A percentile compares a stretch with the other conserved stretches of the same genome.
Conservation (phyloP, 148 eudicot genomes). For the Pouteria glomerata region DNA sequence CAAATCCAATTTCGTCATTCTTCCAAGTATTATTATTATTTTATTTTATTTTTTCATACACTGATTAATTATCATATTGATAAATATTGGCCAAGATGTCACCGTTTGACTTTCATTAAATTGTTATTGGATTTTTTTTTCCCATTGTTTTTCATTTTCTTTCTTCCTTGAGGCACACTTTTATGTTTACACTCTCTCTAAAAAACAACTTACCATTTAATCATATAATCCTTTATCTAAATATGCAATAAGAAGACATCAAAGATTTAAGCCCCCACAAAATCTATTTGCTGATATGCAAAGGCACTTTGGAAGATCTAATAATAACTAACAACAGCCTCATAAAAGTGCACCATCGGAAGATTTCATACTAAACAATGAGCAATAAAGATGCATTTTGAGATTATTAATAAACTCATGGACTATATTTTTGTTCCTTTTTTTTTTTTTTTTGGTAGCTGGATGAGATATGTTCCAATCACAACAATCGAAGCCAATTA, state of each 20-base stretch:
- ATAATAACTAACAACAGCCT: neutral
- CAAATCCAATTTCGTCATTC: no score
- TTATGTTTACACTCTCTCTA: neutral
- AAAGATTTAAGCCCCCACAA: neutral
- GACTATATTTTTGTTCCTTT: no score
- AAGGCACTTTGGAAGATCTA: neutral
- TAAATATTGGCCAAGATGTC: no score
- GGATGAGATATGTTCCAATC: neutral
- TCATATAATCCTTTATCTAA: neutral
- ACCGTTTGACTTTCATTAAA: no score
- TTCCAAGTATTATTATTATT: no score
- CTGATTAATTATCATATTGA: no score
- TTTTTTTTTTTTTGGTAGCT: neutral
- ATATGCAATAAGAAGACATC: neutral
- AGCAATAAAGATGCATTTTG: no score
- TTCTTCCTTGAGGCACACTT: neutral
- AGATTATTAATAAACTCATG: no score
- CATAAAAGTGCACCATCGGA: neutral
- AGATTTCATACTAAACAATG: neutral
- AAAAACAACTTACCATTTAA: neutral
- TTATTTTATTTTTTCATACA: no score
- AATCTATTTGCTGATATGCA: neutral
- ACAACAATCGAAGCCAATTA: neutral
- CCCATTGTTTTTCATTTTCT: neutral
- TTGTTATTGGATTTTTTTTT: no score